These are phyloP conservation scores for Lolium rigidum DNA, from an alignment of 176 grass and related monocot genomes.

Conservation along the genomic window DNA sequence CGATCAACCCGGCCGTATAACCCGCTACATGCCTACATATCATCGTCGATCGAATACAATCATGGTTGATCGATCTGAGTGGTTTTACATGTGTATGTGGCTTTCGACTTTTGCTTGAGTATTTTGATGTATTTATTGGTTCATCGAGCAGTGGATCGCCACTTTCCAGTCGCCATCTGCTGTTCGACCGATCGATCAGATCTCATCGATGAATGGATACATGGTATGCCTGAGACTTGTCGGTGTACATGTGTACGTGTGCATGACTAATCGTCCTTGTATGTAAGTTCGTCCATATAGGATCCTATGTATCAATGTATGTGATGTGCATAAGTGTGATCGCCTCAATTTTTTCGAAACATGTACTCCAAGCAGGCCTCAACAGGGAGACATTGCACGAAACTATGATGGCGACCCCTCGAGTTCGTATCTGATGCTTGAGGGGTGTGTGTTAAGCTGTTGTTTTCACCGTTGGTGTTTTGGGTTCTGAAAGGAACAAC, in stretches of 20 bases:
- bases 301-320: background rate
- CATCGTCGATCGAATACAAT: background rate
- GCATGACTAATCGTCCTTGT: background rate
- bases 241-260: background rate
- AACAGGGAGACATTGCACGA: background rate
- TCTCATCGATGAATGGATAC: background rate
- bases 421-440: slow-evolving; percentile 27
- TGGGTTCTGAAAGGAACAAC: slow-evolving; percentile 33
- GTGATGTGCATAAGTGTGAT: background rate
- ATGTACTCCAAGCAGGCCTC: background rate
- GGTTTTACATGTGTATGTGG: background rate
- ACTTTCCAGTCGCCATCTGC: background rate
- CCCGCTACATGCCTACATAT: background rate
- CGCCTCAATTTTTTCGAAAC: background rate
- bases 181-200: background rate
- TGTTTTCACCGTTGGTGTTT: slow-evolving; percentile 41
- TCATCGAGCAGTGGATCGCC: background rate
- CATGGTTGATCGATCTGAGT: background rate
- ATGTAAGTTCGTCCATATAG: slow-evolving; percentile 1
- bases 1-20: background rate
- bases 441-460: slow-evolving; percentile 34
- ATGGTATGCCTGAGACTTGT: background rate
- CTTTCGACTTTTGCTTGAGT: background rate
- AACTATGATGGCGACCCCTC: slow-evolving; percentile 33
- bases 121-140: background rate